Evolutionary conservation across 176 grass and related monocot species (phyloP), one percentile per base, ranked within the genome.

Genomic region (Aegilops sharonensis): DNA sequence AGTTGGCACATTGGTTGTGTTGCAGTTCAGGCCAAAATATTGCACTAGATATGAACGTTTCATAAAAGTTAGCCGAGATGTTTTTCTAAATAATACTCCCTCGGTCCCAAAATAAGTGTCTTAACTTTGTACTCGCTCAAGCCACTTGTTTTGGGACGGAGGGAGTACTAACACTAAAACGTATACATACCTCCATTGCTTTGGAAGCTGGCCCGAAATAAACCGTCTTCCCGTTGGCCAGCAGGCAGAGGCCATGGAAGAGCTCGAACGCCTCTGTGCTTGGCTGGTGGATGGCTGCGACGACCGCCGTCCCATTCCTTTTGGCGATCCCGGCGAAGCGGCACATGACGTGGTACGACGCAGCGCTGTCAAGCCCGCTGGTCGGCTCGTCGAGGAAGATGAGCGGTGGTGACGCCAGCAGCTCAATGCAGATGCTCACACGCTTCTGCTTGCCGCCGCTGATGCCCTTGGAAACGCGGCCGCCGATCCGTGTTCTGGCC

Each of bases 251-350:
- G 1, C 64, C 40, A 36, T 82, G 70, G 71, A 94, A 94, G 21
- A 94, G 89, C 39, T 89, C 32, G 70, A 94, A 94, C 30, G 91
- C 89, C 81, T 94, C 89, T 8, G 73, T 74, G 81, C 92, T 78
- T 3, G 89, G 92, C 87, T 94, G 92, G 61, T 94, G 92, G 64
- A 94, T 3, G 35, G 92, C 75, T 0, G 92, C 80, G n/a, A 94
- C 80, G 11, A 94, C 84, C 1, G 92, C 91, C 66, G 82, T 84
- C 11, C 77, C 39, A 14, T 59, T 65, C 2, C 4, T 67, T 36
- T 3, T 8, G 3, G 89, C 84, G 1, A 94, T 78, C 8, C 77
- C 11, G 11, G 77, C 36, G 35, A 94, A 87, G 27, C 92, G 84
- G 40, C 68, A 25, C 87, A 94, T 82, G 57, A 91, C 81, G 65